Evolutionary conservation across 1,139 yeast species (phyloP).

Genomic region (Pichia terricola): DNA sequence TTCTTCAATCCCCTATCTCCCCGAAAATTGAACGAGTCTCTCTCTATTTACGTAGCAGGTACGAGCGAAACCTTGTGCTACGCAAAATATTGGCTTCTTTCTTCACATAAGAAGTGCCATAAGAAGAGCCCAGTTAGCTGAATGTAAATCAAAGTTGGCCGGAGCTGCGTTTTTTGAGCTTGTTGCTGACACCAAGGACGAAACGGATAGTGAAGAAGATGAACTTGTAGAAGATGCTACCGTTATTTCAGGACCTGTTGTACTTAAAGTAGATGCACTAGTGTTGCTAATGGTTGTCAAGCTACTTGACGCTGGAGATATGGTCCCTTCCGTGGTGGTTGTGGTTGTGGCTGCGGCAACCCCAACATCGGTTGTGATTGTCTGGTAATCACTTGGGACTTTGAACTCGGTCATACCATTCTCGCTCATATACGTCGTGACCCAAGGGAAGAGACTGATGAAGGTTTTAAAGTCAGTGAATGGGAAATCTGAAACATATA

Average conservation of each 20-base stretch:
- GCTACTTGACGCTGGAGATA: no score
- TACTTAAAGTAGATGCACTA: not conserved
- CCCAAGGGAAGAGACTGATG: conserved; percentile 36
- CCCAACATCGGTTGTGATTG: conserved; percentile 1
- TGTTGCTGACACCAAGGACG: not conserved
- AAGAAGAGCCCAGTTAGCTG: no score
- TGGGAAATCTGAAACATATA: conserved; percentile 31
- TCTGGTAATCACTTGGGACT: conserved; percentile 23
- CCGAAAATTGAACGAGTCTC: no score
- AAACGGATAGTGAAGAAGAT: not conserved
- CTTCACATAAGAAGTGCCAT: no score
- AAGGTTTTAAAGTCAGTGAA: conserved; percentile 33
- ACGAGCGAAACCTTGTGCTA: no score
- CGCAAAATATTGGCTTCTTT: no score
- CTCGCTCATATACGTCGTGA: conserved; percentile 25
- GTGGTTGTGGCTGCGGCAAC: not conserved
- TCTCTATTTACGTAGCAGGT: no score
- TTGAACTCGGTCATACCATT: conserved; percentile 29
- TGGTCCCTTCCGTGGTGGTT: no score
- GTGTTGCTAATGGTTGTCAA: no score
- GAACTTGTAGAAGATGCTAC: not conserved
- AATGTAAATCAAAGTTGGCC: no score
- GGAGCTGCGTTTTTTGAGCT: no score
- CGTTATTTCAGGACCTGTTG: not conserved
- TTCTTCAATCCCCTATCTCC: no score